A percentile compares a stretch with the other conserved stretches of the same genome.
These are phyloP conservation scores for Senna siamea DNA, from an alignment of 306 rosid genomes.

Conservation along the genomic window DNA sequence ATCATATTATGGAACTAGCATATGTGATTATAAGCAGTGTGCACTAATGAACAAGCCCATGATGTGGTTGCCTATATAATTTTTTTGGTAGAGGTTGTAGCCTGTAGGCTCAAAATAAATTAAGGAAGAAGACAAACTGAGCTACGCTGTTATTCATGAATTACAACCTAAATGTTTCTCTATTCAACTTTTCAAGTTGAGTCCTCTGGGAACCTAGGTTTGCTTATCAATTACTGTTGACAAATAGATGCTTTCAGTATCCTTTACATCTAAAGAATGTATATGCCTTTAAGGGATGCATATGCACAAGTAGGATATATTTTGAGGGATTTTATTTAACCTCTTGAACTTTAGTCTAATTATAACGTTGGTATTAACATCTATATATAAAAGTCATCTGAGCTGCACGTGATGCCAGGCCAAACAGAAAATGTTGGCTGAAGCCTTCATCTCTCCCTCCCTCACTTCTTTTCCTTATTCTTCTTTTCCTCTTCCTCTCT, in stretches of 20 bases:
- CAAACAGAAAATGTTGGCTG: too few relatives aligned
- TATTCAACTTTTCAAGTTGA: not conserved
- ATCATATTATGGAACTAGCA: slow-evolving; percentile 9
- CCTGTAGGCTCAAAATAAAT: not conserved
- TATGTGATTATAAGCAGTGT: not conserved
- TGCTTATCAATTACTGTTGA: not conserved
- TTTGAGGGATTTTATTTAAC: too few relatives aligned
- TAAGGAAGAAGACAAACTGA: not conserved
- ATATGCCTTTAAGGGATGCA: too few relatives aligned
- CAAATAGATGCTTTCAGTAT: not conserved
- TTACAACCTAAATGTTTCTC: not conserved
- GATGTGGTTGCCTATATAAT: not conserved
- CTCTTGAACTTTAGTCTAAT: too few relatives aligned
- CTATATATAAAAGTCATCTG: too few relatives aligned
- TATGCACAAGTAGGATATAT: too few relatives aligned
- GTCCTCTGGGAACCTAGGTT: slow-evolving; percentile 10
- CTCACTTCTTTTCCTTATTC: too few relatives aligned
- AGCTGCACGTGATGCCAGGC: too few relatives aligned
- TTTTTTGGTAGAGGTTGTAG: not conserved
- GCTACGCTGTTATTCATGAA: not conserved
- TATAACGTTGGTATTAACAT: too few relatives aligned
- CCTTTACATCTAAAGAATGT: not conserved
- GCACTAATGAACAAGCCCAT: slow-evolving; percentile 5
- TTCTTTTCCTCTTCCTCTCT: too few relatives aligned
- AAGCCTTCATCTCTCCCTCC: too few relatives aligned